These are phyloP conservation scores for Gynostemma pentaphyllum DNA, from an alignment of 306 rosid genomes.

Conservation along the genomic window DNA sequence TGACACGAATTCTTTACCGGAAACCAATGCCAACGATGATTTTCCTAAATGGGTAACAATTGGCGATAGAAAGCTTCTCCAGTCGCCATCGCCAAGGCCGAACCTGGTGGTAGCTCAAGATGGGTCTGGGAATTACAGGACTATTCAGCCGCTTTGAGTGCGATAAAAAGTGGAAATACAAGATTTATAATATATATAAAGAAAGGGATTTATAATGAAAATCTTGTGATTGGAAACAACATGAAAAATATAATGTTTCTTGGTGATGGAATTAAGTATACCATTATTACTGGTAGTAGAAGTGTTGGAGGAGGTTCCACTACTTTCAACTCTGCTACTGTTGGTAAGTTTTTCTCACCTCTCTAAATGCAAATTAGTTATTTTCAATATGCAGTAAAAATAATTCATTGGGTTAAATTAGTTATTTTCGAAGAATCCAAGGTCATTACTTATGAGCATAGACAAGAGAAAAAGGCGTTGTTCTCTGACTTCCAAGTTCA, in stretches of 20 bases:
- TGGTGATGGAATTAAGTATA: constrained; percentile 14
- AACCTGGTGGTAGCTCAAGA: constrained; percentile 15
- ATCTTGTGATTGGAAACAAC: not conserved
- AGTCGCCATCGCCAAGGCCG: not conserved
- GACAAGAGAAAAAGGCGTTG: too few species aligned
- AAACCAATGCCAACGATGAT: not conserved
- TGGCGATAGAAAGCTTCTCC: too few species aligned
- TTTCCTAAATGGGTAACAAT: not conserved
- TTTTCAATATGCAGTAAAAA: too few species aligned
- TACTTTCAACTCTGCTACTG: constrained; percentile 16
- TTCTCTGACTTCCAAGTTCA: too few species aligned
- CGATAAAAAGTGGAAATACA: too few species aligned
- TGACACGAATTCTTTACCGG: not conserved
- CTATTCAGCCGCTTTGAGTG: not conserved
- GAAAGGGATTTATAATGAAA: too few species aligned
- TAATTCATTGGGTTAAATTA: too few species aligned
- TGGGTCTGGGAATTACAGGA: too few species aligned
- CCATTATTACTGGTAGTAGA: constrained; percentile 13
- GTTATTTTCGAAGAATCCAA: too few species aligned
- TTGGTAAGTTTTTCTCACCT: not conserved
- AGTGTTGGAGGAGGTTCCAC: constrained; percentile 13
- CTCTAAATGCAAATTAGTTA: too few species aligned
- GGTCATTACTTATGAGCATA: too few species aligned
- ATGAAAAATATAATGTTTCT: too few species aligned
- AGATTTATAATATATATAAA: constrained; percentile 5